Evolutionary conservation across 768 basidiomycete species (phyloP).

Genomic region (Collybiopsis luxurians): DNA sequence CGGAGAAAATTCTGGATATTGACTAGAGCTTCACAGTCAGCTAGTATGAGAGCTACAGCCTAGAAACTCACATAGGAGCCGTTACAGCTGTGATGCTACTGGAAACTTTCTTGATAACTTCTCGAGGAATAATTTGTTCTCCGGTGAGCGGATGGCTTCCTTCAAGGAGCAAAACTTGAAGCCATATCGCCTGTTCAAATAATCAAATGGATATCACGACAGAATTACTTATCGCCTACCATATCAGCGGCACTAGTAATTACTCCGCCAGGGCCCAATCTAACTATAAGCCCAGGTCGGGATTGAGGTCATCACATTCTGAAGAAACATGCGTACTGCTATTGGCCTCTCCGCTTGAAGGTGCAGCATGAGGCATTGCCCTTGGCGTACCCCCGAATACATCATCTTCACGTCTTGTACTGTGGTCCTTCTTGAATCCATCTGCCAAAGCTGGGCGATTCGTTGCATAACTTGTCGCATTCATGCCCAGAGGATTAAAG

Average conservation of each 20-base stretch:
- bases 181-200: not conserved
- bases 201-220: no score
- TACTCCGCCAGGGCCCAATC: constrained; percentile 7
- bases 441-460: not conserved
- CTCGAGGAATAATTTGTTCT: constrained; percentile 4
- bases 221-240: no score
- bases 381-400: not conserved
- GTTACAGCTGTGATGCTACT: not conserved
- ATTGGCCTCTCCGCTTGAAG: not conserved
- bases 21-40: not conserved
- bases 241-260: constrained; percentile 7
- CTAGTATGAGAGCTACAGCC: not conserved
- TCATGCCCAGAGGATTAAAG: constrained; percentile 15
- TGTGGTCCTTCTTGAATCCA: not conserved
- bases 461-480: constrained; percentile 13
- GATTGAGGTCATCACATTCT: no score
- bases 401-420: not conserved
- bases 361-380: not conserved
- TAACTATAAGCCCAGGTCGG: not conserved
- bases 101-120: not conserved
- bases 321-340: not conserved
- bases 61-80: not conserved
- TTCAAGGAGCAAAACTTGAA: constrained; percentile 4
- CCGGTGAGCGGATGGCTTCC: constrained; percentile 4
- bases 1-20: not conserved